These are phyloP conservation scores for Taiozyma sp. DNA, from an alignment of 1,139 yeast species.

Conservation along the genomic window DNA sequence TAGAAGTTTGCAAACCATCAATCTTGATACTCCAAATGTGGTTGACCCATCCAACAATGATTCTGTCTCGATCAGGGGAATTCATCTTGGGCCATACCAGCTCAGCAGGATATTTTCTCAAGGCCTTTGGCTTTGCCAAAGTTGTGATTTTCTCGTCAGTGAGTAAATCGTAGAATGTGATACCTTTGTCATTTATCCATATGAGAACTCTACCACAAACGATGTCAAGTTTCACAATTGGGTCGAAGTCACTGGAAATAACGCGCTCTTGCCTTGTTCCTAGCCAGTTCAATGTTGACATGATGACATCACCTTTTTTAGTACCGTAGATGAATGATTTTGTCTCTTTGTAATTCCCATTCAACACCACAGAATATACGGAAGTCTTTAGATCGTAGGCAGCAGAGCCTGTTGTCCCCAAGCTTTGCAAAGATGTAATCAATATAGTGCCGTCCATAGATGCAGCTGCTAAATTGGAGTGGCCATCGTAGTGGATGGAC, in stretches of 20 bases:
- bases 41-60: constrained; percentile 81
- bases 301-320: constrained; percentile 75
- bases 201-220: constrained; percentile 62
- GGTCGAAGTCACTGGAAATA: constrained; percentile 50
- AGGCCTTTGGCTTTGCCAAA: constrained; percentile 51
- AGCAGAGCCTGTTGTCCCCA: constrained; percentile 24
- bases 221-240: constrained; percentile 61
- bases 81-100: constrained; percentile 78
- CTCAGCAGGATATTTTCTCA: constrained; percentile 58
- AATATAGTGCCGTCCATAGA: constrained; percentile 93
- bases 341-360: constrained; percentile 55
- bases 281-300: constrained; percentile 80
- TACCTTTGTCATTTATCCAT: constrained; percentile 86
- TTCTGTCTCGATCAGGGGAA: constrained; percentile 59
- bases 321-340: constrained; percentile 83
- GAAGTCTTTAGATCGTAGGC: constrained; percentile 88
- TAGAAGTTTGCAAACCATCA: constrained; percentile 19
- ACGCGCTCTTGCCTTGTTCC: constrained; percentile 70
- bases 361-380: constrained; percentile 79
- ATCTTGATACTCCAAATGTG: constrained; percentile 70
- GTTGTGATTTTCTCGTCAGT: constrained; percentile 40
- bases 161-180: constrained; percentile 49
- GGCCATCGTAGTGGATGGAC: constrained; percentile 66
- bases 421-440: constrained; percentile 40
- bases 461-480: constrained; percentile 66